phyloP scores from a whole-genome alignment of 2,329 filamentous ascomycete species.

The Botrytis paeoniae region DNA sequence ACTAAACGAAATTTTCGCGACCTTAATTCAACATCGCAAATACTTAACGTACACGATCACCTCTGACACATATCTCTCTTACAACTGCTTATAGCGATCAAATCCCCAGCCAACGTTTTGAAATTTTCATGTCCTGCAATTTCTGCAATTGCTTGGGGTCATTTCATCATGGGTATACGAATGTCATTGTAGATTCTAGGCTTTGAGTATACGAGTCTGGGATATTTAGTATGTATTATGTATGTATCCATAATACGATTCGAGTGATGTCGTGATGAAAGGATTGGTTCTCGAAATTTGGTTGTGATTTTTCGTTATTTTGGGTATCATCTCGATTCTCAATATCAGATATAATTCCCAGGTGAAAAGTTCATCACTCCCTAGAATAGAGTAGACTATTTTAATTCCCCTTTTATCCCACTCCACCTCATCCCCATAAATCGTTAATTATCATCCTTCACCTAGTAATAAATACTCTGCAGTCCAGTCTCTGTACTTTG shows the following conservation, averaged over 20 bases:
- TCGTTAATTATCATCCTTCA: no score
- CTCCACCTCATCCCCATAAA: no score
- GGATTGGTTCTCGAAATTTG: not conserved
- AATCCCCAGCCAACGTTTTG: not conserved
- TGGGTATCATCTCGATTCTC: not conserved
- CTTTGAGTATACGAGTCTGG: not conserved
- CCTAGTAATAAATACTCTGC: no score
- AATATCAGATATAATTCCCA: not conserved
- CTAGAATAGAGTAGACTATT: not conserved
- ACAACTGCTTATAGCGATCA: slow-evolving; percentile 25
- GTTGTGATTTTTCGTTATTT: not conserved
- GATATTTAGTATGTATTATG: not conserved
- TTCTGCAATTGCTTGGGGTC: not conserved
- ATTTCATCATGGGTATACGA: not conserved
- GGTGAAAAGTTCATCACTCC: not conserved
- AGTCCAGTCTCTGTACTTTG: not conserved
- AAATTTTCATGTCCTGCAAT: not conserved
- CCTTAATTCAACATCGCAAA: slow-evolving; percentile 33
- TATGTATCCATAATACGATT: not conserved
- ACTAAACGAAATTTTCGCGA: slow-evolving; percentile 19
- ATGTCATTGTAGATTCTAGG: not conserved
- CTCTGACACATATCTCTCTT: slow-evolving; percentile 25
- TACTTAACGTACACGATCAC: slow-evolving; percentile 31
- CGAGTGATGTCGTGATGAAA: slow-evolving; percentile 5
- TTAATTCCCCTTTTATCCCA: no score